Conservation (phyloP, 2,329 filamentous ascomycete genomes). For the Colletotrichum cereale region DNA sequence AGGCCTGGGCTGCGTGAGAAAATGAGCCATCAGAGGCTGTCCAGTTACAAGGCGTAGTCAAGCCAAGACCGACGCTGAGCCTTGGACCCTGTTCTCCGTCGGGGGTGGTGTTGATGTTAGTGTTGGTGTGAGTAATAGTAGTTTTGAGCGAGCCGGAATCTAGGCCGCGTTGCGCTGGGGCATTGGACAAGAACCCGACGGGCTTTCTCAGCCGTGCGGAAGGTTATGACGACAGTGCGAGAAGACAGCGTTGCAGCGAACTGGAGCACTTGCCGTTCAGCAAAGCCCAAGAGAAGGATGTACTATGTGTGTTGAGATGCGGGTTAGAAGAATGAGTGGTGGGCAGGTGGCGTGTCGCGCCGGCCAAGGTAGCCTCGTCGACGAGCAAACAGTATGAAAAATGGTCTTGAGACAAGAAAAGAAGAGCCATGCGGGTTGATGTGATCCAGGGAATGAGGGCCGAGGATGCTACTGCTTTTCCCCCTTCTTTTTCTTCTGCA, state of each 20-base stretch:
- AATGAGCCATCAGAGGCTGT: not conserved
- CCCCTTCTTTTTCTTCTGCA: not conserved
- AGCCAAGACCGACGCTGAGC: conserved; percentile 14
- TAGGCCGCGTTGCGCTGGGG: conserved; percentile 6
- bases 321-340: not conserved
- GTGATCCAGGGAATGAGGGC: not conserved
- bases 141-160: not conserved
- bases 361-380: not conserved
- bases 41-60: conserved; percentile 15
- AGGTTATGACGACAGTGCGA: not conserved
- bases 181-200: not conserved
- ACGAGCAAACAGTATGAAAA: not conserved
- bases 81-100: conserved; percentile 4
- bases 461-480: not conserved
- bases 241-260: not conserved
- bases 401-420: not conserved
- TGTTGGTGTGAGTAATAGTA: not conserved
- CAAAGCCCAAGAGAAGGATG: not conserved
- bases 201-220: not conserved
- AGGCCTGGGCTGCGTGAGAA: not conserved
- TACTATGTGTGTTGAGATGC: not conserved
- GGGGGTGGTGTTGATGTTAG: conserved; percentile 1
- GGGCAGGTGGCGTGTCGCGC: not conserved
- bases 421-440: not conserved
- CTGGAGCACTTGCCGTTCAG: not conserved